Base-by-base conservation (phyloP, 2,329 filamentous ascomycete genomes). In the Neofusicoccum laricinum region DNA sequence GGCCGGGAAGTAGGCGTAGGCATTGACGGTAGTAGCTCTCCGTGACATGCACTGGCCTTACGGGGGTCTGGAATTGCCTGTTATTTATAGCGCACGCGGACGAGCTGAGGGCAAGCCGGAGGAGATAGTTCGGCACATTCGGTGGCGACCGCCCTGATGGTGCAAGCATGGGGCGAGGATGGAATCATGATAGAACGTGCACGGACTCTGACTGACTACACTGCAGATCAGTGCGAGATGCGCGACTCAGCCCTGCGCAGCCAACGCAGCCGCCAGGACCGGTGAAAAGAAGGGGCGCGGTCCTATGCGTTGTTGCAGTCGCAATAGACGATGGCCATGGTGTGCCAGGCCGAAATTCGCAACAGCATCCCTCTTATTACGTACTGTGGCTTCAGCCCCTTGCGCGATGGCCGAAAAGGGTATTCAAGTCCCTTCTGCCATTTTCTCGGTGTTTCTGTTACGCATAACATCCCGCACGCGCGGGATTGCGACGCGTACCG, bases 381-480 rank as follows among this genome's bases (percentile, higher is more conserved):
- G 53, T 57, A 57, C 38, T 57, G 53, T 57, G 53, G 53, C 53
- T 57, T 57, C 36, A 57, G 53, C 53, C 38, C 53, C 53, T 30
- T 57, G 53, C 17, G 12, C 38, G 11, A 15, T 32, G 4, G 21
- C 40, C 38, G 38, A 57, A 41, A 57, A 43, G 19, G 53, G 53
- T 30, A 57, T 15, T 43, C 53, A 19, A 57, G 38, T 57, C 53
- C 53, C 53, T 43, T 21, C 17, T 1, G 14, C 36, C 17, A 12
- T 55, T 7, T 55, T 57, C 53, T 41, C 38, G 36, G 32, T 15
- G 53, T 57, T 57, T 57, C 53, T 57, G 53, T 57, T 57, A 57
- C 53, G 53, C 53, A 57, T 43, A 57, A 32, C 53, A 57, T 57
- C 53, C 53, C 53, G 53, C 53, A 57, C 53, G 53, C 53, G 53